These are phyloP conservation scores for Tagetes patula DNA, from an alignment of 129 eudicot species.

Conservation along the genomic window DNA sequence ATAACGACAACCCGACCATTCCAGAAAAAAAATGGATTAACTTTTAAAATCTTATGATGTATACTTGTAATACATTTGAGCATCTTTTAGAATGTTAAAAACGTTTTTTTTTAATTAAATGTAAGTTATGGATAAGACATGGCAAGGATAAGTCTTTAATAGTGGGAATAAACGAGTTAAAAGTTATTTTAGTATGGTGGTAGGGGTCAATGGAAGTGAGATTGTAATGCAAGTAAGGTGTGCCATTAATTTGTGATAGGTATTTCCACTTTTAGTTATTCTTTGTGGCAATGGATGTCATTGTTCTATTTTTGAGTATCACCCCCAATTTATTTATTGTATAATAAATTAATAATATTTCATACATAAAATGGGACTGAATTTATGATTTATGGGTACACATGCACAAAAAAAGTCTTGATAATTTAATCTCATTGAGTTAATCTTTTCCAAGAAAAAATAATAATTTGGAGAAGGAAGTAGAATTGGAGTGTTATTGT, in stretches of 20 bases:
- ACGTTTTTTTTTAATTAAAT: neutral
- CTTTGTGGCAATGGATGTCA: constrained; percentile 28
- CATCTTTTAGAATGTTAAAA: neutral
- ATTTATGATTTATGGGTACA: constrained; percentile 9
- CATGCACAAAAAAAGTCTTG: neutral
- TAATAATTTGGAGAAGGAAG: neutral
- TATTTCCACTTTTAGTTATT: constrained; percentile 28
- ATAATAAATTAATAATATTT: neutral
- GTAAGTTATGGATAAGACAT: constrained; percentile 18
- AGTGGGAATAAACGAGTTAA: constrained; percentile 15
- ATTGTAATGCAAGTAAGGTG: constrained; percentile 33
- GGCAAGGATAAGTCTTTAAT: constrained; percentile 14
- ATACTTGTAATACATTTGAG: neutral
- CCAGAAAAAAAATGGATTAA: no score
- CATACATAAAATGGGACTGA: neutral
- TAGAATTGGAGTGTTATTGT: no score
- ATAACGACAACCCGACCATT: no score
- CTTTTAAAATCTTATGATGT: no score
- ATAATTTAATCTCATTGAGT: neutral
- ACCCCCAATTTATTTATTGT: neutral
- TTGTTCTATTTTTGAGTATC: constrained; percentile 5
- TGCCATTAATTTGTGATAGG: constrained; percentile 21
- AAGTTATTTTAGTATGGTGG: constrained; percentile 24
- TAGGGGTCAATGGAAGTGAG: constrained; percentile 35
- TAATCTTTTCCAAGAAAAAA: no score